phyloP scores from a whole-genome alignment of 495 filamentous ascomycete genomes.

The Trypethelium eluteriae region DNA sequence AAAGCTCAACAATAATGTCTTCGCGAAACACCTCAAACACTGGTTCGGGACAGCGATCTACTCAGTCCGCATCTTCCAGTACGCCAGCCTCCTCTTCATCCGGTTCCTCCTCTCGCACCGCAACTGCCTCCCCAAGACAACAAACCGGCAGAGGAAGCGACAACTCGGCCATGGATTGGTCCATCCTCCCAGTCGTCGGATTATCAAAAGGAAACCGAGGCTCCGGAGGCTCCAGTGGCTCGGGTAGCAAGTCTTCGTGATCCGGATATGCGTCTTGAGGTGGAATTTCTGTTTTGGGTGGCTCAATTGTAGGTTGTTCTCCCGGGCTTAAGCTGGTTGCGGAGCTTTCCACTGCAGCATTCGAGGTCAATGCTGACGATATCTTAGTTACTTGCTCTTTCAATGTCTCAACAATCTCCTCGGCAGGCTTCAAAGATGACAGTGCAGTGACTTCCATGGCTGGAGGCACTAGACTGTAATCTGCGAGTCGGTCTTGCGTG shows the following conservation, averaged over 20 bases:
- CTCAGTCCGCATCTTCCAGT: not conserved
- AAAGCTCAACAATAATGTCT: not conserved
- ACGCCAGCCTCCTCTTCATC: constrained; percentile 3
- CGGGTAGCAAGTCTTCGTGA: not conserved
- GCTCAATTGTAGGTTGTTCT: not conserved
- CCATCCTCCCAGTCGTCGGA: constrained; percentile 1
- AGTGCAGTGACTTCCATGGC: not conserved
- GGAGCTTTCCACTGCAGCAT: not conserved
- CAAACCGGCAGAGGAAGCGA: not conserved
- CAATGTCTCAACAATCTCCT: not conserved
- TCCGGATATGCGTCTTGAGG: not conserved
- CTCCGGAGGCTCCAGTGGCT: constrained; percentile 4
- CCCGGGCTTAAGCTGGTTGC: not conserved
- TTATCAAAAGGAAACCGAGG: not conserved
- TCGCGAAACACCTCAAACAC: not conserved
- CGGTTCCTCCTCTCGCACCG: not conserved
- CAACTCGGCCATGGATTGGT: constrained; percentile 1
- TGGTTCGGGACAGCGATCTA: not conserved
- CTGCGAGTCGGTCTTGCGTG: not conserved
- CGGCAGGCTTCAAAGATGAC: not conserved
- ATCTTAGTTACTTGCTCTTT: not conserved
- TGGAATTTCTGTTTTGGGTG: not conserved
- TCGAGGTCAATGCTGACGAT: not conserved
- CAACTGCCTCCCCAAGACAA: not conserved
- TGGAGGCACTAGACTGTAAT: not conserved